Evolutionary conservation across 257 asterid genomes (phyloP).

Genomic region (Solanum tarapatanum): DNA sequence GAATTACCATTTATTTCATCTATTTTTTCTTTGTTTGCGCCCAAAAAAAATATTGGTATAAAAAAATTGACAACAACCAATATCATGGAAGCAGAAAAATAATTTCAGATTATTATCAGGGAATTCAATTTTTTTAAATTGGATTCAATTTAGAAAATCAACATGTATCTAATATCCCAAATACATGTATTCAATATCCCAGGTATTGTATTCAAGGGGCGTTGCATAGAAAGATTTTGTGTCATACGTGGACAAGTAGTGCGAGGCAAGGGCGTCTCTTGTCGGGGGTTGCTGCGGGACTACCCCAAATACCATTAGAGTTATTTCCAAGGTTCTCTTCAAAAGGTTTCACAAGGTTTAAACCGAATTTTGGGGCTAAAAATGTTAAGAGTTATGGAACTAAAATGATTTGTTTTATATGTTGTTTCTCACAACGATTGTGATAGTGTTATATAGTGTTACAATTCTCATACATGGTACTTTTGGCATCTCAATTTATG

Average conservation of each 20-base stretch:
- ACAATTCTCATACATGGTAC: neutral
- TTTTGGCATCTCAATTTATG: neutral
- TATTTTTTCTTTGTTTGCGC: too few species aligned
- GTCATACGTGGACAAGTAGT: conserved; percentile 63
- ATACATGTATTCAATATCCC: too few species aligned
- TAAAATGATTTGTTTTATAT: neutral
- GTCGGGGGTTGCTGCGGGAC: conserved; percentile 86
- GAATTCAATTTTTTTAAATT: too few species aligned
- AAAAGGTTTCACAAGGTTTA: neutral
- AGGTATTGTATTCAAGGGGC: conserved; percentile 22
- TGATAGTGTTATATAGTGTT: neutral
- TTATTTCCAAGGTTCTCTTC: conserved; percentile 42
- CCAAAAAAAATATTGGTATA: too few species aligned
- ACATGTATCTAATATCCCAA: too few species aligned
- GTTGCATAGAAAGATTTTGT: conserved; percentile 44
- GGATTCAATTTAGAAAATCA: too few species aligned
- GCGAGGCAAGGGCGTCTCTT: conserved; percentile 66
- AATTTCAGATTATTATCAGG: too few species aligned
- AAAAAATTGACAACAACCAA: too few species aligned
- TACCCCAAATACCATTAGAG: conserved; percentile 64
- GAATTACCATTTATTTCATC: too few species aligned
- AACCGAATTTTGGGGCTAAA: neutral
- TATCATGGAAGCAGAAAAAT: too few species aligned
- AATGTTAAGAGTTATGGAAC: neutral
- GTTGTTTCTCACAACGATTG: neutral